Base-by-base conservation (phyloP, 495 filamentous ascomycete species). In the Hypoxylon subgilvum region DNA sequence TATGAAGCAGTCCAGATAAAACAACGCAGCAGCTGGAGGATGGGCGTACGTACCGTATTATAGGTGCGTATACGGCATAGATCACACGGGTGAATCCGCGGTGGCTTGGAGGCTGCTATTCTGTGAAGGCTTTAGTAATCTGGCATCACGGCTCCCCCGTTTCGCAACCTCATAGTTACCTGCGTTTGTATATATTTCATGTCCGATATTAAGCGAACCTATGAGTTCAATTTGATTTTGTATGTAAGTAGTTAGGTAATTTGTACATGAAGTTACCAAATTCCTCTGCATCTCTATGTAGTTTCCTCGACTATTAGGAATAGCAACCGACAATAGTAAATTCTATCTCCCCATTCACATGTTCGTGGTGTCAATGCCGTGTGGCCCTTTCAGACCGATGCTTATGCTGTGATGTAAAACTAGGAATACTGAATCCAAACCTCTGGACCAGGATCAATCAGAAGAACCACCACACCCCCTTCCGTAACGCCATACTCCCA, bases 401-500 rank as follows among this genome's bases (percentile, higher is more conserved):
- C 51, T n/a, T 31, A 51, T 51, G 36, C 34, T 30, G 16, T 9
- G 38, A 31, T 35, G 36, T 28, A 13, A n/a, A n/a, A n/a, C n/a
- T 52, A 32, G 13, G 23, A 22, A 41, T 52, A 36, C 48, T 25
- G 18, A 52, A 25, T 35, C 21, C 23, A 12, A 22, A 19, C 41
- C 42, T 35, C 19, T 40, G 12, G 38, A 17, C 45, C 16, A 21
- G 19, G 36, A 28, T n/a, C n/a, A n/a, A n/a, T n/a, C n/a, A n/a
- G n/a, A n/a, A n/a, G n/a, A n/a, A 18, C 14, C 36, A 32, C 38
- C 48, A 8, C 36, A 17, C 0, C 23, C 44, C 21, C 17, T 23
- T 21, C 61, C 61, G 45, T 51, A 61, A 65, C 61, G 56, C 61
- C 61, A 36, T 56, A 61, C 55, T 65, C 36, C 6, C 27, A 50